Conservation (phyloP, 805 yeast species). For the Blastobotrys chiropterorum region DNA sequence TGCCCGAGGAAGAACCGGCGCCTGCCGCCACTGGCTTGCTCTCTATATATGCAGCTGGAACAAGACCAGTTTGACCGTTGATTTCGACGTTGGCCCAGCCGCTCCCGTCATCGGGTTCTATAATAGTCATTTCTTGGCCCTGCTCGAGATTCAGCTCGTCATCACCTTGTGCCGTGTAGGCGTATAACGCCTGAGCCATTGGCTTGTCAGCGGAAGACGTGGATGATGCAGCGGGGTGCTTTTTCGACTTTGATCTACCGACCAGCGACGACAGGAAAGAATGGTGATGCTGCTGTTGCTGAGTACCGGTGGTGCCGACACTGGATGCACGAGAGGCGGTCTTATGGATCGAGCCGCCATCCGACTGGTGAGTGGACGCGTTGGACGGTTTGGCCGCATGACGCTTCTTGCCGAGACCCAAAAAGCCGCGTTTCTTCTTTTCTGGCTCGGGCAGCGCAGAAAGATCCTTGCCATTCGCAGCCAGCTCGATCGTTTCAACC, state of each 20-base stretch:
- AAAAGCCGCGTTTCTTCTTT: conserved; percentile 51
- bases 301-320: too few species aligned
- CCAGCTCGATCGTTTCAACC: conserved; percentile 81
- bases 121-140: conserved; percentile 55
- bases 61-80: conserved; percentile 57
- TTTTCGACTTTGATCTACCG: conserved; percentile 9
- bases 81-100: conserved; percentile 81
- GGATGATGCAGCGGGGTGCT: neutral
- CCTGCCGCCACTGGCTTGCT: conserved; percentile 20
- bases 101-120: conserved; percentile 74
- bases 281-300: neutral
- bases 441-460: conserved; percentile 28
- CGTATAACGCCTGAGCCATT: conserved; percentile 50
- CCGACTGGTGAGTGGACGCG: conserved; percentile 1
- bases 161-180: conserved; percentile 59
- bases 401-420: conserved; percentile 36
- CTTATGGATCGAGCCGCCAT: conserved; percentile 2
- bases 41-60: conserved; percentile 76
- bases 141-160: conserved; percentile 64
- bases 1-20: conserved; percentile 17
- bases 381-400: neutral
- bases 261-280: conserved; percentile 14
- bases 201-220: conserved; percentile 6
- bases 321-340: conserved; percentile 6
- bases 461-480: conserved; percentile 58